Evolutionary conservation across 2,329 filamentous ascomycete genomes (phyloP).

Genomic region (Fusarium secorum): DNA sequence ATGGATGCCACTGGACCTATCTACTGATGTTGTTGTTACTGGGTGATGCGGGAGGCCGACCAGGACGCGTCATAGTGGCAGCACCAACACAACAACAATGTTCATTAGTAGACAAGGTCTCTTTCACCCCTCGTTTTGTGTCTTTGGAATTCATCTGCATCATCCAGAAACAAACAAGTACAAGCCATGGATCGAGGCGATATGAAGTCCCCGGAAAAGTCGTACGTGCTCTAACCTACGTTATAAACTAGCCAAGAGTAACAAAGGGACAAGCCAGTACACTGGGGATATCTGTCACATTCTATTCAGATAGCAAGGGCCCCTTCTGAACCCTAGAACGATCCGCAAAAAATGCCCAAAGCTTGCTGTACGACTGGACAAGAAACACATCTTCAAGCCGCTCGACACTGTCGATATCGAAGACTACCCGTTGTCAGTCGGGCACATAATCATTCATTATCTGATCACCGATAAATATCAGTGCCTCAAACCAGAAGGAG

Average conservation of each 20-base stretch:
- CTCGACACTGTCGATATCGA: not conserved
- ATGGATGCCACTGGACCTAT: not conserved
- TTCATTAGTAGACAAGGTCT: fast-evolving
- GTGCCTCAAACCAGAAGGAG: not conserved
- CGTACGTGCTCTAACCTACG: not conserved
- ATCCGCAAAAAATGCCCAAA: not conserved
- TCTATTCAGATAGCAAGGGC: not conserved
- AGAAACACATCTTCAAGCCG: not conserved
- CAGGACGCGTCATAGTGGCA: not conserved
- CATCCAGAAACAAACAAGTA: not conserved
- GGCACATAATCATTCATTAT: constrained; percentile 1
- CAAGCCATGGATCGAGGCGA: not conserved
- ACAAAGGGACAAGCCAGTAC: not conserved
- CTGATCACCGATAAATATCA: not conserved
- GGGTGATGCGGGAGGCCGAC: not conserved
- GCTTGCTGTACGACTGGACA: not conserved
- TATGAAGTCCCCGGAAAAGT: not conserved
- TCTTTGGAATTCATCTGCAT: fast-evolving
- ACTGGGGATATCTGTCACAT: not conserved
- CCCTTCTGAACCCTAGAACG: not conserved
- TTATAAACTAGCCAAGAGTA: fast-evolving
- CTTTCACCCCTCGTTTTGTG: not conserved
- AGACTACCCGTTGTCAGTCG: not conserved
- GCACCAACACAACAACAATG: not conserved
- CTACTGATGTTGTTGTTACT: not conserved